A percentile compares a stretch with the other conserved stretches of the same genome.
phyloP scores from a whole-genome alignment of 2,329 filamentous ascomycete species.

The Atkinsonella texensis region DNA sequence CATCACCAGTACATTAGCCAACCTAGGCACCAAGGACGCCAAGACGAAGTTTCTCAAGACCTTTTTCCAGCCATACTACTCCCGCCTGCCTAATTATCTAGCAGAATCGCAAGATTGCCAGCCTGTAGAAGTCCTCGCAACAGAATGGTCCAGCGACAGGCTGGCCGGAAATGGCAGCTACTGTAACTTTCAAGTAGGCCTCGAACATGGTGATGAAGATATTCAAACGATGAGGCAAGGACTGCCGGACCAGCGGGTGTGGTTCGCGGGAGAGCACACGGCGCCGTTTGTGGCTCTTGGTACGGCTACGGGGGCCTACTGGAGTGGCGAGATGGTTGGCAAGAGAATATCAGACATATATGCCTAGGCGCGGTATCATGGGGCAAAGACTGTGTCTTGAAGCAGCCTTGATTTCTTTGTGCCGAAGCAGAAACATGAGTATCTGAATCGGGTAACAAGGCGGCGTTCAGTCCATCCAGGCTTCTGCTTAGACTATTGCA shows the following conservation, averaged over 20 bases:
- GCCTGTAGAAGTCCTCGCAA: slow-evolving; percentile 54
- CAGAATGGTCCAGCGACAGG: slow-evolving; percentile 67
- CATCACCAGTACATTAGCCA: slow-evolving; percentile 34
- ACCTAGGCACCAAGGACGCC: slow-evolving; percentile 29
- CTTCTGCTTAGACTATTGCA: neutral
- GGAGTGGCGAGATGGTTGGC: slow-evolving; percentile 74
- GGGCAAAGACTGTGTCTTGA: neutral
- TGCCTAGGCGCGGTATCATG: slow-evolving; percentile 11
- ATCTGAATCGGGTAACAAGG: neutral
- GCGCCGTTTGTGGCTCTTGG: slow-evolving; percentile 81
- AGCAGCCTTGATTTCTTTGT: neutral
- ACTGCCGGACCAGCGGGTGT: slow-evolving; percentile 55
- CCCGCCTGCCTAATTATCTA: slow-evolving; percentile 57
- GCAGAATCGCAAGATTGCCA: slow-evolving; percentile 40
- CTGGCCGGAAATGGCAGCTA: slow-evolving; percentile 76
- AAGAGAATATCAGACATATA: slow-evolving; percentile 48
- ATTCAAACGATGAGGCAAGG: slow-evolving; percentile 53
- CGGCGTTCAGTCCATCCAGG: neutral
- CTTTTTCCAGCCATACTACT: slow-evolving; percentile 71
- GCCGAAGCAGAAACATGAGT: neutral
- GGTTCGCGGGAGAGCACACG: slow-evolving; percentile 86
- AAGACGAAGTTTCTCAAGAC: slow-evolving; percentile 43
- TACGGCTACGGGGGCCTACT: slow-evolving; percentile 83
- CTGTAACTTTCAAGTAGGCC: slow-evolving; percentile 69
- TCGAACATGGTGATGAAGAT: slow-evolving; percentile 58